Conservation (phyloP, 805 yeast species). For the Spathaspora girioi region DNA sequence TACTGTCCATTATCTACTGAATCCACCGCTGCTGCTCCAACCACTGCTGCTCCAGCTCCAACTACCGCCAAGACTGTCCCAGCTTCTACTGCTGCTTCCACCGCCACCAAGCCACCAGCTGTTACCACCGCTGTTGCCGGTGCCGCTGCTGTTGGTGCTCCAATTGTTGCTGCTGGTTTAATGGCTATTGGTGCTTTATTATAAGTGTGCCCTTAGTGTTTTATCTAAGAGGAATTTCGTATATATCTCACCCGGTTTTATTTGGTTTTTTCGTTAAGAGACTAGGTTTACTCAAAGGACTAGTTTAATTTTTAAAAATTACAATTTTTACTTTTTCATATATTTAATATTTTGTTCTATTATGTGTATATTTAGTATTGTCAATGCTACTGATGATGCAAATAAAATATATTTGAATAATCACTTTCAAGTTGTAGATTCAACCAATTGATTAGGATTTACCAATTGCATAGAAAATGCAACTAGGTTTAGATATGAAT, state of each 20-base stretch:
- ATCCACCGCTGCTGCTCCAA: constrained; percentile 14
- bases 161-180: neutral
- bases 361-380: neutral
- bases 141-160: constrained; percentile 18
- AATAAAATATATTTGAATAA: neutral
- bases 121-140: constrained; percentile 13
- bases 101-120: constrained; percentile 6
- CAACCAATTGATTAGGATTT: no score
- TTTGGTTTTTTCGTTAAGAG: neutral
- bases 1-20: constrained; percentile 31
- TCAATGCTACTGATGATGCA: constrained; percentile 3
- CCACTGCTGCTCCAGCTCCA: constrained; percentile 12
- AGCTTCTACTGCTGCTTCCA: constrained; percentile 9
- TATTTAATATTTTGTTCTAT: constrained; percentile 1
- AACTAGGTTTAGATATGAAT: no score
- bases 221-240: neutral
- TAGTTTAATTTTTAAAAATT: neutral
- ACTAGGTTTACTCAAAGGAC: neutral
- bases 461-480: no score
- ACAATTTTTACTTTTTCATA: neutral
- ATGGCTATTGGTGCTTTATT: constrained; percentile 21
- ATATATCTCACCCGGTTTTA: neutral
- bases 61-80: constrained; percentile 8
- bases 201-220: constrained; percentile 2
- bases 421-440: neutral